Conservation (phyloP, 257 asterid species). For the Thymus quinquecostatus region DNA sequence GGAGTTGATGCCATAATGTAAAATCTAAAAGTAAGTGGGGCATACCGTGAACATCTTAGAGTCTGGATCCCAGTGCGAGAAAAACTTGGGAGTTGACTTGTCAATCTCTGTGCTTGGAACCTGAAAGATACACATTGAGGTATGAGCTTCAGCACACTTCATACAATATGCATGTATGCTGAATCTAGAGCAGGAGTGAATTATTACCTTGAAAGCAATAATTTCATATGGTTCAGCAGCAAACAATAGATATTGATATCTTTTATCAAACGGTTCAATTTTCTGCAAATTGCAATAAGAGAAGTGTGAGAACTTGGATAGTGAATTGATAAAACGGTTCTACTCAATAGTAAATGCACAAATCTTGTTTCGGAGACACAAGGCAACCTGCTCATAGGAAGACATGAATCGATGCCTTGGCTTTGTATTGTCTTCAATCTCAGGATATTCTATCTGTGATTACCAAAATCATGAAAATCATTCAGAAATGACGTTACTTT, state of each 20-base stretch:
- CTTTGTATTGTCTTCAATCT: conserved; percentile 92
- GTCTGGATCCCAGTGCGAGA: conserved; percentile 99
- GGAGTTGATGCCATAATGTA: neutral
- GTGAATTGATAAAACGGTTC: neutral
- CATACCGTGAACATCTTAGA: conserved; percentile 94
- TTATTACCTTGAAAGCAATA: conserved; percentile 79
- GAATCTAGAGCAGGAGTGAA: neutral
- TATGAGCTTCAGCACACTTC: conserved; percentile 16
- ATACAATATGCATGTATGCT: conserved; percentile 8
- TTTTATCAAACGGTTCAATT: conserved; percentile 78
- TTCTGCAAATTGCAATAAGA: conserved; percentile 52
- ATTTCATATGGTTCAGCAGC: conserved; percentile 99
- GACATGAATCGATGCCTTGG: conserved; percentile 99
- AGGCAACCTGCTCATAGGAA: conserved; percentile 89
- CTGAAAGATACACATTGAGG: conserved; percentile 37
- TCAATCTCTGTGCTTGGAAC: conserved; percentile 97
- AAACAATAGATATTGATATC: conserved; percentile 85
- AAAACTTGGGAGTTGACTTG: conserved; percentile 96
- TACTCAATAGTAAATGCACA: neutral
- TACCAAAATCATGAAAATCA: conserved; percentile 22
- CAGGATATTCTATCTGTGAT: conserved; percentile 94
- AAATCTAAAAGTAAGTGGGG: neutral
- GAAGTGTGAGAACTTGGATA: conserved; percentile 5
- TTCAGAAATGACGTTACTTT: neutral
- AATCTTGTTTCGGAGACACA: conserved; percentile 8